These are phyloP conservation scores for Penicillium longicatenatum DNA, from an alignment of 495 filamentous ascomycete genomes.

Conservation along the genomic window DNA sequence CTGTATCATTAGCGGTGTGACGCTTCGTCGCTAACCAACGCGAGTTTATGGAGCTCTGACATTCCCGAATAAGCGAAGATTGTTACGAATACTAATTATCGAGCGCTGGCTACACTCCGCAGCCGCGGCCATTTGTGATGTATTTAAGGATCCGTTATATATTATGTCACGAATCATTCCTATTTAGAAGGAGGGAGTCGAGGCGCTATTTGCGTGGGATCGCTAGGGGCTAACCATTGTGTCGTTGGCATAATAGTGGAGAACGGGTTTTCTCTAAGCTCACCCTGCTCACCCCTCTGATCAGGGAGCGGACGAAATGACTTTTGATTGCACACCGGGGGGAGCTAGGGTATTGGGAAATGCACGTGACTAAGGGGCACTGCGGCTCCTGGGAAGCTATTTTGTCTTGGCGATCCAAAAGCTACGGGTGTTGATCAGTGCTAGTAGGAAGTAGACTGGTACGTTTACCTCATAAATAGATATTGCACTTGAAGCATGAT, in stretches of 20 bases:
- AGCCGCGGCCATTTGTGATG: not conserved
- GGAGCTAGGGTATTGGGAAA: conserved; percentile 11
- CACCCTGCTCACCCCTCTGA: conserved; percentile 12
- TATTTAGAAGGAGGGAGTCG: conserved; percentile 5
- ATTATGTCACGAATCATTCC: conserved; percentile 6
- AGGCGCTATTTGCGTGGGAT: conserved; percentile 10
- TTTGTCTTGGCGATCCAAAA: conserved; percentile 10
- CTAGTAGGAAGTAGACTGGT: conserved; percentile 1
- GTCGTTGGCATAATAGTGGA: not conserved
- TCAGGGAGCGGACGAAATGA: conserved; percentile 14
- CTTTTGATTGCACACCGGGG: not conserved
- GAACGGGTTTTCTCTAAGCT: conserved; percentile 12
- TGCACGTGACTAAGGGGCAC: conserved; percentile 7
- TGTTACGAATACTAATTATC: not conserved
- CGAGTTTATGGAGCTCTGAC: not conserved
- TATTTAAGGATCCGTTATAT: conserved; percentile 6
- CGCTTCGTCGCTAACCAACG: not conserved
- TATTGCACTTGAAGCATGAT: conserved; percentile 3
- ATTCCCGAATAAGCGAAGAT: not conserved
- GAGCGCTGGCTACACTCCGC: too few species aligned
- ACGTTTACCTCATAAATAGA: conserved; percentile 7
- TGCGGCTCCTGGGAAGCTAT: conserved; percentile 7
- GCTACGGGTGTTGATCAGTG: conserved; percentile 10
- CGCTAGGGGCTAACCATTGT: not conserved
- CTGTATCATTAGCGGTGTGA: conserved; percentile 31